phyloP scores from a whole-genome alignment of 371 early-diverging fungal genomes.

The Apophysomyces trapeziformis region DNA sequence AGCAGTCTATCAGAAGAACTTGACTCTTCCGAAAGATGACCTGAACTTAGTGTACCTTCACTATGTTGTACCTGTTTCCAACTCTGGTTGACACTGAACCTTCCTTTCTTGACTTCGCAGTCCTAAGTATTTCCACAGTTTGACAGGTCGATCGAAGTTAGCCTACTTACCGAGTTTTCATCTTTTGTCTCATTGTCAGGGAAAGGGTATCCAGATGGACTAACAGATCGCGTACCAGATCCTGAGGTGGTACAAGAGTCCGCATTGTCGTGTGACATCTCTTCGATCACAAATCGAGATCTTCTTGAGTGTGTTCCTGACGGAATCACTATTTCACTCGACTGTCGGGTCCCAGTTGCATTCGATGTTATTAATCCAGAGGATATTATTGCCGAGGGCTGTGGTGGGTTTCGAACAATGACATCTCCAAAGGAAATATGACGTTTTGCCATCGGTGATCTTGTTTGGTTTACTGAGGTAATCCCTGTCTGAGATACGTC shows the following conservation, averaged over 20 bases:
- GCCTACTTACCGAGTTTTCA: constrained; percentile 14
- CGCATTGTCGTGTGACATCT: constrained; percentile 23
- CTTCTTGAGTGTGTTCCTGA: constrained; percentile 27
- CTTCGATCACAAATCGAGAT: constrained; percentile 62
- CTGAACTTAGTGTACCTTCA: not conserved
- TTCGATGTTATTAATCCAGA: not conserved
- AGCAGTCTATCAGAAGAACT: constrained; percentile 3
- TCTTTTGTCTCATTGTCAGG: constrained; percentile 13
- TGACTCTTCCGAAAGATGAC: constrained; percentile 6
- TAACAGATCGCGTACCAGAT: constrained; percentile 12
- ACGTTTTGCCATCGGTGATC: constrained; percentile 20
- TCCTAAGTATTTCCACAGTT: not conserved
- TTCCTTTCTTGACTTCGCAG: constrained; percentile 62
- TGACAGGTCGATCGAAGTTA: not conserved
- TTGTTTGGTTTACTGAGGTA: not conserved
- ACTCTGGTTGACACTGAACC: constrained; percentile 62
- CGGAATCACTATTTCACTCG: not conserved
- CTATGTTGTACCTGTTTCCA: not conserved
- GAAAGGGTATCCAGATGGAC: constrained; percentile 15
- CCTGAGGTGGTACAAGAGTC: constrained; percentile 12
- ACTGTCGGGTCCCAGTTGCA: constrained; percentile 11
- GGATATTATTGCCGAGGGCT: not conserved
- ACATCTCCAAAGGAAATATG: constrained; percentile 60
- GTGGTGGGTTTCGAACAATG: constrained; percentile 36
- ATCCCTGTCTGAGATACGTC: not conserved